Conservation (phyloP, 768 basidiomycete species). For the Tylopilus sp. region DNA sequence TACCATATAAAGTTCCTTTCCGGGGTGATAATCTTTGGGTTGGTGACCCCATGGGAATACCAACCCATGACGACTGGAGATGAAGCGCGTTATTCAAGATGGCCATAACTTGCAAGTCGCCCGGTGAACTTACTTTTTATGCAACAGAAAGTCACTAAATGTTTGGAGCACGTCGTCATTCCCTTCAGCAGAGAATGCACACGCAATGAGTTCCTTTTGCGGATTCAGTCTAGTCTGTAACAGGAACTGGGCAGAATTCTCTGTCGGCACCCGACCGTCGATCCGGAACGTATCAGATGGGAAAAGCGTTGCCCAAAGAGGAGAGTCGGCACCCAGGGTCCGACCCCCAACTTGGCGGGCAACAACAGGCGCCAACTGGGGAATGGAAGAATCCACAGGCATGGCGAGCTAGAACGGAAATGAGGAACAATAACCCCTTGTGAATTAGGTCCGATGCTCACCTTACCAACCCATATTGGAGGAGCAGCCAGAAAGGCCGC, state of each 20-base stretch:
- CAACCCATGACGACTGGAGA: slow-evolving; percentile 73
- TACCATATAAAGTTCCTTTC: slow-evolving; percentile 84
- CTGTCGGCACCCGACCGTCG: slow-evolving; percentile 79
- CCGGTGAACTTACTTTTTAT: slow-evolving; percentile 57
- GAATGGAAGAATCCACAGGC: slow-evolving; percentile 71
- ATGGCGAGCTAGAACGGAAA: slow-evolving; percentile 58
- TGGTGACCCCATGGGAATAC: slow-evolving; percentile 82
- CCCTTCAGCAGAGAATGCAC: slow-evolving; percentile 60
- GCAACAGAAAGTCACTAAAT: slow-evolving; percentile 63
- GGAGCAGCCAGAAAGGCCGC: slow-evolving; percentile 53
- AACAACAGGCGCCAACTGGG: slow-evolving; percentile 60
- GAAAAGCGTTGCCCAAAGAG: slow-evolving; percentile 75
- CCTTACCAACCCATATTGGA: slow-evolving; percentile 73
- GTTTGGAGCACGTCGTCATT: slow-evolving; percentile 51
- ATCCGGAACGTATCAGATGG: slow-evolving; percentile 67
- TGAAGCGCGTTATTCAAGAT: slow-evolving; percentile 9
- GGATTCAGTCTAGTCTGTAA: slow-evolving; percentile 74
- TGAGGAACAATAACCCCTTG: slow-evolving; percentile 7
- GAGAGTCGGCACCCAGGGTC: slow-evolving; percentile 49
- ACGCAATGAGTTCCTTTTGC: slow-evolving; percentile 75
- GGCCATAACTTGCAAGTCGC: slow-evolving; percentile 3
- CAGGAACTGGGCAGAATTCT: slow-evolving; percentile 75
- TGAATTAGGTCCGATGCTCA: slow-evolving; percentile 31
- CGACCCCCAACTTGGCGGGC: slow-evolving; percentile 83
- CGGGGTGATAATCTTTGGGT: slow-evolving; percentile 70